These are phyloP conservation scores for Selaginella tamariscina DNA, from an alignment of 75 land plant genomes.

Conservation along the genomic window DNA sequence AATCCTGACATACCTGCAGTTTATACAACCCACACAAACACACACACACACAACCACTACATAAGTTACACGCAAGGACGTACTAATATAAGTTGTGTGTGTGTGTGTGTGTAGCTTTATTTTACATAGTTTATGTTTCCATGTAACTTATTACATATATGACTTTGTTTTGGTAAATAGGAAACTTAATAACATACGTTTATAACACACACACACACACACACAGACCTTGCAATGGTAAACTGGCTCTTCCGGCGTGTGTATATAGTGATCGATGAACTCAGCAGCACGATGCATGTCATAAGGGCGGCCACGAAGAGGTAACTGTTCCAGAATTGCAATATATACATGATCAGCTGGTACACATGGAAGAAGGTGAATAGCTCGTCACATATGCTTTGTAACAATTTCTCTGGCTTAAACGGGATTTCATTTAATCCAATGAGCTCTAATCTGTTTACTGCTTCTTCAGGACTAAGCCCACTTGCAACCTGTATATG, in stretches of 20 bases:
- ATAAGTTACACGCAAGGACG: too few relatives aligned
- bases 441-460: slow-evolving; percentile 18
- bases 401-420: slow-evolving; percentile 26
- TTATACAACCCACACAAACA: too few relatives aligned
- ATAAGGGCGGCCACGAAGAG: slow-evolving; percentile 39
- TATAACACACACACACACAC: not conserved
- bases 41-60: too few relatives aligned
- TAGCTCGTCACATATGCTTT: slow-evolving; percentile 20
- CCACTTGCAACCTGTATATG: slow-evolving; percentile 16
- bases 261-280: slow-evolving; percentile 34
- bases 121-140: too few relatives aligned
- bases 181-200: not conserved
- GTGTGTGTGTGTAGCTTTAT: too few relatives aligned
- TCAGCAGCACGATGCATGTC: slow-evolving; percentile 27
- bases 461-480: slow-evolving; percentile 21
- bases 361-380: slow-evolving; percentile 34
- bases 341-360: slow-evolving; percentile 35
- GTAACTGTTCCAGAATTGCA: slow-evolving; percentile 37
- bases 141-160: not conserved
- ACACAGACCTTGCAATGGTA: slow-evolving; percentile 29
- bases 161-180: not conserved
- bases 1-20: too few relatives aligned
- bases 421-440: slow-evolving; percentile 32
- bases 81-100: too few relatives aligned
- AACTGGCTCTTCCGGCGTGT: slow-evolving; percentile 29